Percentiles rank a stretch among this genome's conserved stretches.
Conservation (phyloP, 345 rosid species). For the Euphorbia peplus region DNA sequence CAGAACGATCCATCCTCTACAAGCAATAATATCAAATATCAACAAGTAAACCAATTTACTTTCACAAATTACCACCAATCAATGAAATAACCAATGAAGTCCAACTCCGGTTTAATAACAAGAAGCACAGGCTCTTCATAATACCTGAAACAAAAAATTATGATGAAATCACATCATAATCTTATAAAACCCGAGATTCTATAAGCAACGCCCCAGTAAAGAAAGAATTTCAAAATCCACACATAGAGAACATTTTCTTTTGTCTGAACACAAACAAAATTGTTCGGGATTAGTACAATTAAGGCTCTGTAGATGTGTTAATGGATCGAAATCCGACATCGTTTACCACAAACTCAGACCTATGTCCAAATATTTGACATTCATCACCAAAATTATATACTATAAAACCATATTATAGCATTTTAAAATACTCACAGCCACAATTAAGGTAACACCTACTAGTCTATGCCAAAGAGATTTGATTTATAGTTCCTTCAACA, state of each 20-base stretch:
- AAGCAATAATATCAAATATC: slow-evolving; percentile 21
- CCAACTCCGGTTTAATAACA: not conserved
- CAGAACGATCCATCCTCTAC: slow-evolving; percentile 86
- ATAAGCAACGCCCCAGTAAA: not conserved
- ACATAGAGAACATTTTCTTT: no score
- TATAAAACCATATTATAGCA: not conserved
- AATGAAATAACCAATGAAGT: not conserved
- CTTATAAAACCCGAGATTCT: not conserved
- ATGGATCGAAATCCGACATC: no score
- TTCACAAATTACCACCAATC: slow-evolving; percentile 1
- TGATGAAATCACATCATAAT: not conserved
- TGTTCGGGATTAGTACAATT: no score
- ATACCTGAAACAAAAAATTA: not conserved
- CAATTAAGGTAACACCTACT: not conserved
- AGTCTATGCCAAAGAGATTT: not conserved
- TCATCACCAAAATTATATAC: not conserved
- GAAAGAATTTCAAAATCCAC: not conserved
- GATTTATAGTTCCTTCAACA: not conserved
- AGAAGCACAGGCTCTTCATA: not conserved
- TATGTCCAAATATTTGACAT: not conserved
- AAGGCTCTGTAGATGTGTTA: no score
- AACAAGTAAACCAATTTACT: slow-evolving; percentile 5
- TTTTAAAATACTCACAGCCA: not conserved
- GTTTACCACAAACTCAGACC: no score
- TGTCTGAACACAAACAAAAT: no score